phyloP scores from a whole-genome alignment of 163 green algal species.

The Scenedesmus sp. region DNA sequence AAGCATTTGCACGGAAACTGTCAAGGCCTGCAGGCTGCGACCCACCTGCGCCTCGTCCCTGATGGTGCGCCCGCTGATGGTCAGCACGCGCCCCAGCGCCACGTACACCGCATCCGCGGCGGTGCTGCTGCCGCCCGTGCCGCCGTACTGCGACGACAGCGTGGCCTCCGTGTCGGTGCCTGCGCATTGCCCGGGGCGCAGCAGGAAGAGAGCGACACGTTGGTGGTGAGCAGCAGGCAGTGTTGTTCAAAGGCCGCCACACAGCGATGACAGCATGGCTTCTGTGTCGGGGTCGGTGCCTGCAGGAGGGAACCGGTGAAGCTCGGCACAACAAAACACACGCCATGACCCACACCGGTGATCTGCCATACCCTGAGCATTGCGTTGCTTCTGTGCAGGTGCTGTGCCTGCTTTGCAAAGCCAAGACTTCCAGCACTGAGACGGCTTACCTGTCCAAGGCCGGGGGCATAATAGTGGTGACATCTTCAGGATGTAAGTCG shows the following conservation, averaged over 20 bases:
- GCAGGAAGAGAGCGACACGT: neutral
- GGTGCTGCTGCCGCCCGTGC: constrained; percentile 33
- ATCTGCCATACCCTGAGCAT: too few relatives aligned
- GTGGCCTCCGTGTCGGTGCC: constrained; percentile 55
- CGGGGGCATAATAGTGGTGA: too few relatives aligned
- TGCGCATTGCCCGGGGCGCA: neutral
- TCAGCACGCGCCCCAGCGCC: constrained; percentile 59
- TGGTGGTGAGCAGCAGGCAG: neutral
- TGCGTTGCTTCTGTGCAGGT: too few relatives aligned
- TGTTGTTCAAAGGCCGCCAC: constrained; percentile 51
- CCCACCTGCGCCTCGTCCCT: constrained; percentile 65
- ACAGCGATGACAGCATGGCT: constrained; percentile 53
- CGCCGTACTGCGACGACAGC: constrained; percentile 65
- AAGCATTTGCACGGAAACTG: too few relatives aligned
- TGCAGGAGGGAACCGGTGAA: too few relatives aligned
- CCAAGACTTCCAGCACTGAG: too few relatives aligned
- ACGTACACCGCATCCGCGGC: constrained; percentile 31
- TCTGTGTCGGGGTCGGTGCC: constrained; percentile 40
- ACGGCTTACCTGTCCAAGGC: too few relatives aligned
- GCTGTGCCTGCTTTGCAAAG: too few relatives aligned
- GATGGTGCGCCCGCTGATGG: constrained; percentile 70
- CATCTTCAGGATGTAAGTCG: too few relatives aligned
- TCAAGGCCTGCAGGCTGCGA: too few relatives aligned
- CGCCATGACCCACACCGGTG: too few relatives aligned
- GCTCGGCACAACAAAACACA: too few relatives aligned